Evolutionary conservation across 2,329 filamentous ascomycete species (phyloP).

Genomic region (Sclerotinia glacialis): DNA sequence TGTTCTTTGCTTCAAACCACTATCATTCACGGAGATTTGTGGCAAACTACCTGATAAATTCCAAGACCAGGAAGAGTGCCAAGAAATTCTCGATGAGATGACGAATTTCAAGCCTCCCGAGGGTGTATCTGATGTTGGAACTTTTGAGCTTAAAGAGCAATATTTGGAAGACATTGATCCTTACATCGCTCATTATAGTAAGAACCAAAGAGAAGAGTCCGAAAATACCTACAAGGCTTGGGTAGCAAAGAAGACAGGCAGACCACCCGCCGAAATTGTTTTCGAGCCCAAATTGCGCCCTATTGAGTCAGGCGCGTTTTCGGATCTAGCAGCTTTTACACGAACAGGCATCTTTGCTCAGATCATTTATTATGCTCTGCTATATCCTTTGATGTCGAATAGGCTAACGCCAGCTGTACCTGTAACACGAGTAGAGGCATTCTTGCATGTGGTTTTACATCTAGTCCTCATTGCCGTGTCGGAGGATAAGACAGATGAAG

Average conservation of each 20-base stretch:
- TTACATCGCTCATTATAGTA: constrained; percentile 92
- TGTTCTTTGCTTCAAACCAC: constrained; percentile 90
- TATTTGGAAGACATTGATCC: constrained; percentile 88
- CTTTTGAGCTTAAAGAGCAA: constrained; percentile 85
- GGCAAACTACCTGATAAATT: constrained; percentile 84
- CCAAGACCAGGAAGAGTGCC: constrained; percentile 84
- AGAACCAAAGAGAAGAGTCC: constrained; percentile 94
- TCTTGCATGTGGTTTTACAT: constrained; percentile 87
- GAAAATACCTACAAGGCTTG: constrained; percentile 84
- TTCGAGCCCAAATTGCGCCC: constrained; percentile 82
- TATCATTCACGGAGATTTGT: constrained; percentile 91
- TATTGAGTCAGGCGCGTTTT: constrained; percentile 75
- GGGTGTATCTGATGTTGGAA: constrained; percentile 86
- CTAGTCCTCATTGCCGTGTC: constrained; percentile 79
- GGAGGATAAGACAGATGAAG: constrained; percentile 68
- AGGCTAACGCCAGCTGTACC: constrained; percentile 72
- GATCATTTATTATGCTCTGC: constrained; percentile 81
- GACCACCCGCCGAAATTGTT: constrained; percentile 76
- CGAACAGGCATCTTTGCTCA: constrained; percentile 83
- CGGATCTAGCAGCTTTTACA: constrained; percentile 74
- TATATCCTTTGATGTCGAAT: constrained; percentile 72
- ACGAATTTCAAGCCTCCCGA: constrained; percentile 87
- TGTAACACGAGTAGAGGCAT: constrained; percentile 80
- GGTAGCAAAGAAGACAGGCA: constrained; percentile 83
- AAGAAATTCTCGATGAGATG: constrained; percentile 79